These are phyloP conservation scores for Malus sieversii DNA, from an alignment of 306 rosid species.

Conservation along the genomic window DNA sequence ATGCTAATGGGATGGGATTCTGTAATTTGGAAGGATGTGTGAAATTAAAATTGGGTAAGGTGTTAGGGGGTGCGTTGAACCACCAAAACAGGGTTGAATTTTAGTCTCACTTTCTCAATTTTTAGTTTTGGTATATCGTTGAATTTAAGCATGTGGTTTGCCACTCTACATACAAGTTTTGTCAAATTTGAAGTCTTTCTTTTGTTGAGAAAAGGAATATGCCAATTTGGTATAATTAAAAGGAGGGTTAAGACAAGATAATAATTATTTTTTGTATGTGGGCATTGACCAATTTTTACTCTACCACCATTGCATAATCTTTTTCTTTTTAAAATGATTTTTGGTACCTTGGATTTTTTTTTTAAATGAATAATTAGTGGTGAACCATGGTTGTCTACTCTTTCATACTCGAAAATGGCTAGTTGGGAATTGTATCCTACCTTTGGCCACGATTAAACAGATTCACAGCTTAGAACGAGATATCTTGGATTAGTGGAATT, in stretches of 20 bases:
- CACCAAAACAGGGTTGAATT: conserved; percentile 48
- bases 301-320: neutral
- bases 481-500: neutral
- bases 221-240: neutral
- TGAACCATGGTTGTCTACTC: too few relatives aligned
- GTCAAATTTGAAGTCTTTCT: conserved; percentile 32
- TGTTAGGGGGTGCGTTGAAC: conserved; percentile 46
- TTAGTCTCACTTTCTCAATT: conserved; percentile 11
- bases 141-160: conserved; percentile 14
- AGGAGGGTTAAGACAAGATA: neutral
- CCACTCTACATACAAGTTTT: neutral
- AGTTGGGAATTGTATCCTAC: too few relatives aligned
- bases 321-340: neutral
- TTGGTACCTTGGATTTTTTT: neutral
- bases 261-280: neutral
- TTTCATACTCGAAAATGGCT: too few relatives aligned
- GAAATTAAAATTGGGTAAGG: neutral
- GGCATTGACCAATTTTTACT: conserved; percentile 3
- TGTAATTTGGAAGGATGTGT: conserved; percentile 18
- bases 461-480: too few relatives aligned
- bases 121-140: conserved; percentile 5
- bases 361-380: too few relatives aligned
- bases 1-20: conserved; percentile 26
- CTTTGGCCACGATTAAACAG: too few relatives aligned
- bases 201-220: conserved; percentile 7